A percentile compares a stretch with the other conserved stretches of the same genome.
Conservation (phyloP, 768 basidiomycete species). For the Amanita rimosa region DNA sequence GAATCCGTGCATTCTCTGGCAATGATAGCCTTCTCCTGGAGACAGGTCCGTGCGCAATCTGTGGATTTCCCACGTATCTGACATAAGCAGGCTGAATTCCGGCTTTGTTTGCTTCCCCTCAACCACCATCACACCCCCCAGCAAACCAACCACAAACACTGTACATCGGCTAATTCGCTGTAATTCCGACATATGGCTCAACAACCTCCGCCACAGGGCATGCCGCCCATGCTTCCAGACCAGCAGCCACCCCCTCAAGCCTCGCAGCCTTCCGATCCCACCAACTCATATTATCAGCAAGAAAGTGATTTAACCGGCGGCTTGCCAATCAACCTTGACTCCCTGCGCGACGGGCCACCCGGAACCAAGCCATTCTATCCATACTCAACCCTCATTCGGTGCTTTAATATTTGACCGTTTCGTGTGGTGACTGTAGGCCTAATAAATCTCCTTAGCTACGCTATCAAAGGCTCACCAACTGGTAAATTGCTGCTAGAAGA, state of each 20-base stretch:
- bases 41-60: constrained; percentile 48
- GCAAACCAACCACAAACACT: constrained; percentile 27
- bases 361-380: constrained; percentile 89
- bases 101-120: constrained; percentile 33
- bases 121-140: constrained; percentile 33
- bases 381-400: constrained; percentile 87
- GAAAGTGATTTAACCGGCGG: constrained; percentile 76
- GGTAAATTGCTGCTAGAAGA: constrained; percentile 80
- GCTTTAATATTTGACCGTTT: constrained; percentile 14
- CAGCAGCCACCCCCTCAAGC: constrained; percentile 22
- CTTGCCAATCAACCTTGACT: constrained; percentile 79
- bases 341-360: constrained; percentile 76
- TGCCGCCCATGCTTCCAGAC: constrained; percentile 57
- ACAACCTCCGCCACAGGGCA: constrained; percentile 39
- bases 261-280: constrained; percentile 25
- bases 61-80: constrained; percentile 48
- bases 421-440: constrained; percentile 9
- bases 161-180: constrained; percentile 5
- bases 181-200: constrained; percentile 35
- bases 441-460: constrained; percentile 43
- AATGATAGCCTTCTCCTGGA: not conserved
- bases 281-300: constrained; percentile 61
- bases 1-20: not conserved
- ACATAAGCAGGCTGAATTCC: constrained; percentile 35
- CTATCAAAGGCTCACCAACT: constrained; percentile 85